Evolutionary conservation across 163 green algal genomes (phyloP), one percentile per base, ranked within the genome.

Genomic region (Scenedesmus sp.): DNA sequence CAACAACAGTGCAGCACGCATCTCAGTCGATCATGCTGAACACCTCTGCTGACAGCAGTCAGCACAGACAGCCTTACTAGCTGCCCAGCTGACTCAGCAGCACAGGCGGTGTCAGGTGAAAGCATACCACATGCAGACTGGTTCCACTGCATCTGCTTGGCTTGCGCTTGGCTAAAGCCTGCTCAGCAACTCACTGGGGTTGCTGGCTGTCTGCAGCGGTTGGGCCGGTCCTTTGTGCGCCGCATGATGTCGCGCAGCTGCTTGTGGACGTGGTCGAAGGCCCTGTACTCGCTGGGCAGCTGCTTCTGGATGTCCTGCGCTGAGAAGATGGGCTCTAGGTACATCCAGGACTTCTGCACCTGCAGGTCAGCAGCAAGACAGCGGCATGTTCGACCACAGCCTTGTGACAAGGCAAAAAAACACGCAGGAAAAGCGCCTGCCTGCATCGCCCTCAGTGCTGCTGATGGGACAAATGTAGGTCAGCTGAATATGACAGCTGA

Each of bases 291-390:
- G 40, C 94, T 88, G 3, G 96, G 96, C 83, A 98, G 94, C 95
- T 98, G 97, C 61, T 96, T 95, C 94, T 98, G 96, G 90, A 98
- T 98, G 93, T 98, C 97, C 33, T 95, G 93, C 26, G 96, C 94
- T 44, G 90, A 94, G 93, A 98, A 98, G 86, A 98, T 98, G 51
- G 93, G 94, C 94, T 98, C 96, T 68, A 98, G 92, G 93, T 98
- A 98, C 95, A 98, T 97, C 97, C 97, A 98, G 30, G 90, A 94
- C 91, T 97, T 97, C 91, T 98, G 96, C 46, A 93, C 92, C 90
- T 91, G 89, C 37, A 70, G 3, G 1, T 84, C 18, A 43, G 35
- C 33, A 90, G 30, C 15, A 76, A 40, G 2, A 37, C 65, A 7
- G 4, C 24, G 6, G 30, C n/a, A n/a, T n/a, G n/a, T n/a, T 76